Base-by-base conservation (phyloP, 495 filamentous ascomycete species). In the Podospora anserina region DNA sequence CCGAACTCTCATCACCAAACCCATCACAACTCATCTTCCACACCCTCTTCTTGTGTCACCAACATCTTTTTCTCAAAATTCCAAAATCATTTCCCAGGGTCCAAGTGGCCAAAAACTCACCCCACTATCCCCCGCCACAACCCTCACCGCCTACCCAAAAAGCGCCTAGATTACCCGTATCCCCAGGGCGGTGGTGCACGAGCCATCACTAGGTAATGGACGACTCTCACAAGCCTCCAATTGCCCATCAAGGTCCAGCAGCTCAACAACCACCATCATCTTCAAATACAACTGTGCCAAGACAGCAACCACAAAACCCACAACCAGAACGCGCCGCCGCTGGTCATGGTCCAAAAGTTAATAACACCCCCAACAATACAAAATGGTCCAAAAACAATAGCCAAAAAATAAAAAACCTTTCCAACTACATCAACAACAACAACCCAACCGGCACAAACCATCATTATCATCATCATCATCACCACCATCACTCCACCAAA, bases 71-170 rank as follows among this genome's bases (percentile, higher is more conserved):
- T 34, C 5, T 27, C 55, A 11, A 20, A 54, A 53, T 59, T 11
- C 27, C 26, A 53, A 5, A 59, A 57, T 16, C 58, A 44, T 23
- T 7, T 30, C 18, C 34, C 44, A 19, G 23, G 4, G 19, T 27
- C 57, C 19, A 49, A 15, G 39, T 49, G 39, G 39, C 30, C 58
- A 65, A 54, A 67, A 59, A 39, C 16, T 53, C 65, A 67, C 39
- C 64, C 70, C 66, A 54, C 26, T 19, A 39, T 39, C 15, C 13
- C 39, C 7, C 39, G 13, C 15, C 9, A 13, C 39, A 49, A 2
- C 55, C 4, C 30, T 67, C 67, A 72, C 68, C 66, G 65, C 70
- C 65, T 61, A 32, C 65, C 56, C 20, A 54, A 6, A 6, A 61
- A 7, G 2, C 2, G 55, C n/a, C 18, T 49, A 49, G 39, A 13